These are phyloP conservation scores for Metschnikowia picachoensis DNA, from an alignment of 805 yeast species.

Conservation along the genomic window DNA sequence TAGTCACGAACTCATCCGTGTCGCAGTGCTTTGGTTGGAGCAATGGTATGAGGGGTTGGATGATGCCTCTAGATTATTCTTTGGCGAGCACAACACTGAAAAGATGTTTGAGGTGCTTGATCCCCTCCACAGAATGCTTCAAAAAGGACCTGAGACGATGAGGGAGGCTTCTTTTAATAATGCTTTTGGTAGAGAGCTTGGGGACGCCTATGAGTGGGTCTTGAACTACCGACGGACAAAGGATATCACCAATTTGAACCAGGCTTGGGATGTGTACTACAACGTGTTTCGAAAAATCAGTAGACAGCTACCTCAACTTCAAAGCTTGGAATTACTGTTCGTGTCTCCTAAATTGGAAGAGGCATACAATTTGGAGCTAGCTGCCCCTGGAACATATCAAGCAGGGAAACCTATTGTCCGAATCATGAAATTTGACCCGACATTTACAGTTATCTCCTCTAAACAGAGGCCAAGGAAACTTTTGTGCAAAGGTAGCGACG, in stretches of 20 bases:
- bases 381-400: slow-evolving; percentile 89
- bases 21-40: slow-evolving; percentile 96
- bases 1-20: slow-evolving; percentile 89
- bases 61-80: slow-evolving; percentile 90
- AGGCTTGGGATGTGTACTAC: slow-evolving; percentile 97
- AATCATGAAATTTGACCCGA: slow-evolving; percentile 75
- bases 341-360: slow-evolving; percentile 87
- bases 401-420: slow-evolving; percentile 77
- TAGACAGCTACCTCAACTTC: slow-evolving; percentile 82
- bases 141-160: slow-evolving; percentile 85
- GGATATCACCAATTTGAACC: slow-evolving; percentile 84
- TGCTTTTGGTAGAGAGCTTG: slow-evolving; percentile 88
- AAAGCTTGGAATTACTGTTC: slow-evolving; percentile 82
- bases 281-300: slow-evolving; percentile 89
- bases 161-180: slow-evolving; percentile 90
- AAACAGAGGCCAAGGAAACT: slow-evolving; percentile 93
- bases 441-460: slow-evolving; percentile 82
- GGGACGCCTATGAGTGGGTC: slow-evolving; percentile 93
- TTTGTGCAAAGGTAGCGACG: slow-evolving; percentile 81
- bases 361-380: slow-evolving; percentile 76
- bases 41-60: slow-evolving; percentile 97
- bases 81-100: slow-evolving; percentile 91
- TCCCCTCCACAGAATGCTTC: slow-evolving; percentile 81
- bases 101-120: slow-evolving; percentile 90
- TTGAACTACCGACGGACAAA: slow-evolving; percentile 78